Conservation (phyloP, 192 early-diverging fungal genomes). For the Coemansia sp. region DNA sequence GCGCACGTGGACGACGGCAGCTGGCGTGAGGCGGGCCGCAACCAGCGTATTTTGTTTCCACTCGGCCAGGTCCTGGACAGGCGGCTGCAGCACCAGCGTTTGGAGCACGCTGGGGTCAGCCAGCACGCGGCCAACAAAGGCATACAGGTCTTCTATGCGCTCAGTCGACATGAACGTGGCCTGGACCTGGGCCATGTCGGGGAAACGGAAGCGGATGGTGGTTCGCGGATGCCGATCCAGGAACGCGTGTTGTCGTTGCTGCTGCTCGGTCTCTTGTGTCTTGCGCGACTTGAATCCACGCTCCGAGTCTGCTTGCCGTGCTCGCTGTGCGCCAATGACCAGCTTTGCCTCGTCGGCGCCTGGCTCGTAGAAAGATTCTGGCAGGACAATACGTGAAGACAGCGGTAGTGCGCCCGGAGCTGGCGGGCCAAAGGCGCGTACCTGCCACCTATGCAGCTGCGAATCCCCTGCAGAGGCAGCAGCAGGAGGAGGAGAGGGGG, state of each 20-base stretch:
- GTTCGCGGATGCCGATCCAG: conserved; percentile 39
- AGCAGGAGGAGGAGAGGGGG: no score
- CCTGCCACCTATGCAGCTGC: conserved; percentile 8
- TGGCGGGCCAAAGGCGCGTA: conserved; percentile 53
- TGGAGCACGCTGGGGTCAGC: conserved; percentile 2
- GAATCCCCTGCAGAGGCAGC: no score
- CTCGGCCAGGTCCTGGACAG: conserved; percentile 11
- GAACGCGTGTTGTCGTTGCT: conserved; percentile 34
- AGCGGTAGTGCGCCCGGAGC: conserved; percentile 20
- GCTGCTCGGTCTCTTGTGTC: conserved; percentile 66
- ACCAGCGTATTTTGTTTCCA: conserved; percentile 3
- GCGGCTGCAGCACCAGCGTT: conserved; percentile 30
- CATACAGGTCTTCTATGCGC: conserved; percentile 25
- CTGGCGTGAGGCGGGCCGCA: conserved; percentile 32
- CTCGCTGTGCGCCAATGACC: conserved; percentile 55
- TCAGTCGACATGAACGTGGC: conserved; percentile 67
- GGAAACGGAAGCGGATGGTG: conserved; percentile 76
- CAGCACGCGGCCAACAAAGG: conserved; percentile 13
- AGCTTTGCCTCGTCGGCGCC: conserved; percentile 62
- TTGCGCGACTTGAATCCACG: conserved; percentile 71
- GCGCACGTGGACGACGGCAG: conserved; percentile 38
- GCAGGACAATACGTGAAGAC: conserved; percentile 57
- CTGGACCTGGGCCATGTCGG: conserved; percentile 69
- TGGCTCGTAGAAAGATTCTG: conserved; percentile 83
- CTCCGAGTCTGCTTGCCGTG: conserved; percentile 55